Evolutionary conservation across 2,329 filamentous ascomycete genomes (phyloP).

Genomic region (Calonectria hongkongensis): DNA sequence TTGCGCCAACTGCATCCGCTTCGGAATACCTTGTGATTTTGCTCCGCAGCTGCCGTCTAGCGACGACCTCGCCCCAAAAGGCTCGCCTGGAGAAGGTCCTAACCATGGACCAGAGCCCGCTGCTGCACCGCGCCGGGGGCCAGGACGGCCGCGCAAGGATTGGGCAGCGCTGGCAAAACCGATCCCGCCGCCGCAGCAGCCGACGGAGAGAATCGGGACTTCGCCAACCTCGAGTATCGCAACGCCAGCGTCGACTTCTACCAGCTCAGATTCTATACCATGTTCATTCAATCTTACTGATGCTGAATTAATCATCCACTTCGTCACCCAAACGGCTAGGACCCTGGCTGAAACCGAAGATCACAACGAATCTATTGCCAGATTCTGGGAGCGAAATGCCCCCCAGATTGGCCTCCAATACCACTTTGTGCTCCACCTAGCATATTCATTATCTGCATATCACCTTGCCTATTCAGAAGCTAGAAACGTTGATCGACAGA

Average conservation of each 20-base stretch:
- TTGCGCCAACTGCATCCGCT: conserved; percentile 58
- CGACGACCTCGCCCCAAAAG: conserved; percentile 46
- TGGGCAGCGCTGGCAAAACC: conserved; percentile 54
- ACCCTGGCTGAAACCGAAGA: conserved; percentile 50
- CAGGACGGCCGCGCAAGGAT: conserved; percentile 57
- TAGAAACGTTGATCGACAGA: conserved; percentile 45
- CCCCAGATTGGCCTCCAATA: conserved; percentile 55
- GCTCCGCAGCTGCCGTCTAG: conserved; percentile 46
- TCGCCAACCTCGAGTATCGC: conserved; percentile 50
- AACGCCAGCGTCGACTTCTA: conserved; percentile 50
- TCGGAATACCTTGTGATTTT: conserved; percentile 56
- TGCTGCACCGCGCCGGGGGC: conserved; percentile 52
- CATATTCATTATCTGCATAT: conserved; percentile 54
- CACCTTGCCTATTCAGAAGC: conserved; percentile 52
- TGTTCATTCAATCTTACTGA: conserved; percentile 54
- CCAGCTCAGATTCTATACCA: conserved; percentile 46
- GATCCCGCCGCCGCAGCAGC: conserved; percentile 31
- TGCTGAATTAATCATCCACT: conserved; percentile 57
- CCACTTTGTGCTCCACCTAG: conserved; percentile 56
- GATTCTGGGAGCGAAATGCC: conserved; percentile 56
- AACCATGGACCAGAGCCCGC: conserved; percentile 45
- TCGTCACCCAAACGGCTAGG: conserved; percentile 50
- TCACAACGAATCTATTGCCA: conserved; percentile 44
- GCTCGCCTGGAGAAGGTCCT: conserved; percentile 42
- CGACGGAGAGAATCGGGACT: conserved; percentile 48